Percentiles rank a stretch among this genome's conserved stretches.
Conservation (phyloP, 495 filamentous ascomycete species). For the Ramalina peruviana region DNA sequence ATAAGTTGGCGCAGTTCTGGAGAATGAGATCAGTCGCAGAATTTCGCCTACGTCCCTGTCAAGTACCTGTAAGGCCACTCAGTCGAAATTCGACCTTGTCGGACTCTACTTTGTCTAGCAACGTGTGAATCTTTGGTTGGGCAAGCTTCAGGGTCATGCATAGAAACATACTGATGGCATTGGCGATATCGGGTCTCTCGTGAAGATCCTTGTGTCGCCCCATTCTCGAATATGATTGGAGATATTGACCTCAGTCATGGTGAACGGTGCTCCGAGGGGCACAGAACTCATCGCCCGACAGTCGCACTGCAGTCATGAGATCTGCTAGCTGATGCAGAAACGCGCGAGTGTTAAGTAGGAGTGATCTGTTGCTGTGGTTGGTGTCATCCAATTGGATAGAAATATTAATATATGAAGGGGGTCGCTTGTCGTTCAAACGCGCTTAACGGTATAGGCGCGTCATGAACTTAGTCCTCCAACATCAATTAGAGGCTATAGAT, state of each 20-base stretch:
- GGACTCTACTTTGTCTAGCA: constrained; percentile 30
- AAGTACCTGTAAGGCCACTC: constrained; percentile 38
- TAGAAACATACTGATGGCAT: constrained; percentile 11
- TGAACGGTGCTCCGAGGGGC: background rate
- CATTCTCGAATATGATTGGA: background rate
- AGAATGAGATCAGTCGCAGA: background rate
- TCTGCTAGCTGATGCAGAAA: no score
- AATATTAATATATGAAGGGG: no score
- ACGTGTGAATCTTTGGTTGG: constrained; percentile 4
- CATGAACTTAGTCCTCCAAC: no score
- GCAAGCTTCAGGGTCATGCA: background rate
- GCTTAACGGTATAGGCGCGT: no score
- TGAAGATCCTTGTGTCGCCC: background rate
- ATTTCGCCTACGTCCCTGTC: constrained; percentile 24
- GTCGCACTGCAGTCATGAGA: no score
- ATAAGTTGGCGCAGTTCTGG: constrained; percentile 50
- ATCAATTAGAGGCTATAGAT: no score
- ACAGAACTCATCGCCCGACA: background rate
- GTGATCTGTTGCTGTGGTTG: constrained; percentile 10
- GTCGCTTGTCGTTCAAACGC: no score
- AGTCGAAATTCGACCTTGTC: constrained; percentile 39
- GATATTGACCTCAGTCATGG: background rate
- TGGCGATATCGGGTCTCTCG: constrained; percentile 10
- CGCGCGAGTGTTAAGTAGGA: no score
- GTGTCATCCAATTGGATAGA: background rate